Evolutionary conservation across 1,139 yeast genomes (phyloP).

Genomic region (Geotrichum carabidarum): DNA sequence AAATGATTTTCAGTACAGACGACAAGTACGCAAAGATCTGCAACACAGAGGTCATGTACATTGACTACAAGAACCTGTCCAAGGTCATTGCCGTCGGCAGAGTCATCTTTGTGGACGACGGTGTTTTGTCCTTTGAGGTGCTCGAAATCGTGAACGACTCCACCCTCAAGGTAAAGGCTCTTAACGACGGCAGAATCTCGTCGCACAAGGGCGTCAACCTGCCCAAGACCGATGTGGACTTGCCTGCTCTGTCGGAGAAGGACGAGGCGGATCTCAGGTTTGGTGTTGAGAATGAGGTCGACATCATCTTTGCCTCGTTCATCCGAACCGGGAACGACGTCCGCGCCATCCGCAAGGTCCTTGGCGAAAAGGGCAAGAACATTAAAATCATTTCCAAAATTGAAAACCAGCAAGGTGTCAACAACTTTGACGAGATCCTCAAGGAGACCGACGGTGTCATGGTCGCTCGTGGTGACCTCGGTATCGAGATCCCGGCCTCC

Average conservation of each 20-base stretch:
- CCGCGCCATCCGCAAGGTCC: conserved; percentile 80
- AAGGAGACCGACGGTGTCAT: conserved; percentile 96
- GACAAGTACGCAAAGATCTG: conserved; percentile 65
- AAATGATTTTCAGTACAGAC: conserved; percentile 90
- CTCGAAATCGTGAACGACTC: conserved; percentile 68
- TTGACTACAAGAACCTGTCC: conserved; percentile 95
- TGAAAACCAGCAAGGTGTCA: conserved; percentile 99
- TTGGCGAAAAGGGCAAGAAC: conserved; percentile 95
- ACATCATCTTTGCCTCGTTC: conserved; percentile 97
- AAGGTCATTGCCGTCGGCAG: conserved; percentile 84
- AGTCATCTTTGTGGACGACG: conserved; percentile 92
- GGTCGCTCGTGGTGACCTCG: conserved; percentile 99
- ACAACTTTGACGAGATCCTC: conserved; percentile 96
- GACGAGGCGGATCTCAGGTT: conserved; percentile 85
- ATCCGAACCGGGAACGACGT: conserved; percentile 93
- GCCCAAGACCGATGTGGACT: conserved; percentile 98
- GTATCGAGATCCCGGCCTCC: conserved; percentile 99
- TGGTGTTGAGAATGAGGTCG: conserved; percentile 95
- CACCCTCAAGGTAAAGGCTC: conserved; percentile 79
- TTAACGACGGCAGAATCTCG: conserved; percentile 91
- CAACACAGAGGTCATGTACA: conserved; percentile 75
- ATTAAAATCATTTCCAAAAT: conserved; percentile 95
- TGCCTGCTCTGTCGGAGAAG: conserved; percentile 96
- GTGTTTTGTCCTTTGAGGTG: conserved; percentile 94
- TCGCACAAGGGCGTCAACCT: conserved; percentile 99